Evolutionary conservation across 257 asterid species (phyloP).

Genomic region (Solanum piurae): DNA sequence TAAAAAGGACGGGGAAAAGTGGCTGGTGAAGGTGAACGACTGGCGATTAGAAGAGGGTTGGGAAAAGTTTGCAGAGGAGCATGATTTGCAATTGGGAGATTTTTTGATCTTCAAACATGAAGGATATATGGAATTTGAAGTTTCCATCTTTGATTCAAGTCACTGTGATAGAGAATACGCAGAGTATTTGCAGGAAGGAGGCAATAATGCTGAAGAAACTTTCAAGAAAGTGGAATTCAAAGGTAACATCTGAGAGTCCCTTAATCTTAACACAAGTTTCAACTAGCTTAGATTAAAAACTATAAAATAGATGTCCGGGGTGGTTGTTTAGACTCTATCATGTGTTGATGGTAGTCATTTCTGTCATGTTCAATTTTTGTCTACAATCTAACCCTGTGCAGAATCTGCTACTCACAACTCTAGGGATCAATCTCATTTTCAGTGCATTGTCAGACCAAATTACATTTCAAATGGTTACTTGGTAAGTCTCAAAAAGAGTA

Average conservation of each 20-base stretch:
- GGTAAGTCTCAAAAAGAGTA: background rate
- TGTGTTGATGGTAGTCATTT: background rate
- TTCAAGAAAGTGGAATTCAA: background rate
- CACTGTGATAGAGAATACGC: background rate
- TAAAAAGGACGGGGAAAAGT: background rate
- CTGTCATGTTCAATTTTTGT: background rate
- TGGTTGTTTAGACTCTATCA: background rate
- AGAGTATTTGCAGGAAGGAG: background rate
- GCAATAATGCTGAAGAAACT: background rate
- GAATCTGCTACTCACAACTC: background rate
- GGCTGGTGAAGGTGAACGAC: background rate
- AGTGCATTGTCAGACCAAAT: background rate
- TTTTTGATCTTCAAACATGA: background rate
- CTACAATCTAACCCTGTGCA: background rate
- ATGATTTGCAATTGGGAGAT: background rate
- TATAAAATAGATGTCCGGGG: background rate
- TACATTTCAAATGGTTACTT: background rate
- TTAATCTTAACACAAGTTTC: background rate
- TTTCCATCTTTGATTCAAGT: background rate
- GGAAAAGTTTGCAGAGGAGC: background rate
- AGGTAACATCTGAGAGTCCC: background rate
- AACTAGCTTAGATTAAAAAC: background rate
- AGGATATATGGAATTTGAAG: background rate
- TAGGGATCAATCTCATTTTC: background rate
- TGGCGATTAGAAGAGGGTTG: background rate